phyloP scores from a whole-genome alignment of 2,329 filamentous ascomycete species.

The Pyrenophora tritici-repentis region DNA sequence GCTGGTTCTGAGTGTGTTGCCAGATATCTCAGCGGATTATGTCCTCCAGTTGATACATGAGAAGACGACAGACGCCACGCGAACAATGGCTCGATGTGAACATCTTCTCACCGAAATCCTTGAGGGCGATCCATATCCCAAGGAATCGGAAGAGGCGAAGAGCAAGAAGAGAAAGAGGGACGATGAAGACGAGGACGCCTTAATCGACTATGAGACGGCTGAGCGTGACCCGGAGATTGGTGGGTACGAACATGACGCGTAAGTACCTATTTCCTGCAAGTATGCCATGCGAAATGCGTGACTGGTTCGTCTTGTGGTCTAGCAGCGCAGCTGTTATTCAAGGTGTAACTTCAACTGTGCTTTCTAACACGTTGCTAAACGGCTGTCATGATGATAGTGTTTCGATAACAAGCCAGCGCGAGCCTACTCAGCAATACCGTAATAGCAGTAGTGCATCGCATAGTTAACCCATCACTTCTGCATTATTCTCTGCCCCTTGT shows the following conservation, averaged over 20 bases:
- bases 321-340: neutral
- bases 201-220: slow-evolving; percentile 29
- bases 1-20: slow-evolving; percentile 41
- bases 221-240: slow-evolving; percentile 14
- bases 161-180: slow-evolving; percentile 41
- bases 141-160: slow-evolving; percentile 34
- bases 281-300: neutral
- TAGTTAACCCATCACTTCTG: neutral
- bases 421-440: neutral
- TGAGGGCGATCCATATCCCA: slow-evolving; percentile 42
- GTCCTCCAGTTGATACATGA: slow-evolving; percentile 34
- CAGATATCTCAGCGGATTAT: slow-evolving; percentile 41
- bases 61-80: slow-evolving; percentile 27
- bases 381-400: neutral
- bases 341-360: slow-evolving; percentile 8
- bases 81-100: slow-evolving; percentile 31
- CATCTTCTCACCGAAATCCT: slow-evolving; percentile 36
- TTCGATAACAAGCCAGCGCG: slow-evolving; percentile 2
- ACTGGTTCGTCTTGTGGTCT: neutral
- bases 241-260: slow-evolving; percentile 33
- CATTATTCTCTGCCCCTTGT: neutral
- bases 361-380: slow-evolving; percentile 6
- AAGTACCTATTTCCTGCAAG: slow-evolving; percentile 23
- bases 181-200: slow-evolving; percentile 27
- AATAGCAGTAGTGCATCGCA: neutral